These are phyloP conservation scores for Rosa rugosa DNA, from an alignment of 306 rosid species.

Conservation along the genomic window DNA sequence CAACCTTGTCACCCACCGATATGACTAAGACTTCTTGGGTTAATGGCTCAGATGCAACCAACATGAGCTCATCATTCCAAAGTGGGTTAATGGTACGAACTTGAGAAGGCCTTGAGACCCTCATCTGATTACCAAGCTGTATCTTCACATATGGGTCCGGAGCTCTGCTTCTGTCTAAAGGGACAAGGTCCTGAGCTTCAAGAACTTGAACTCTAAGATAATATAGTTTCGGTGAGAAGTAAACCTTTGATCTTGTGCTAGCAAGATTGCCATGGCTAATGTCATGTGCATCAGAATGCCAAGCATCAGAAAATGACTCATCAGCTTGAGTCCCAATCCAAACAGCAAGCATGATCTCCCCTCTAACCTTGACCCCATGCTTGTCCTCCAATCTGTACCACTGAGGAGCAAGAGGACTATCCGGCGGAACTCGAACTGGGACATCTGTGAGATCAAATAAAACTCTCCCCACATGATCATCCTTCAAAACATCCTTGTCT, in stretches of 20 bases:
- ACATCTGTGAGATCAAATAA: conserved; percentile 61
- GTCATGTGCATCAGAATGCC: conserved; percentile 95
- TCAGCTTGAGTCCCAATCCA: conserved; percentile 99
- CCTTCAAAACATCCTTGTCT: conserved; percentile 82
- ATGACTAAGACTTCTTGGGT: conserved; percentile 29
- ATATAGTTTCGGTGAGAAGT: conserved; percentile 83
- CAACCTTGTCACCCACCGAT: conserved; percentile 63
- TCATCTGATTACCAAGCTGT: conserved; percentile 58
- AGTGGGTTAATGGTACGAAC: conserved; percentile 44
- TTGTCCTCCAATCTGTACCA: conserved; percentile 83
- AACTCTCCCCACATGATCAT: conserved; percentile 83
- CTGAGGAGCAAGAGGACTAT: conserved; percentile 96
- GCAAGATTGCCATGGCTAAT: conserved; percentile 65
- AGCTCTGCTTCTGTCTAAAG: conserved; percentile 52
- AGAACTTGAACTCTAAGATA: conserved; percentile 77
- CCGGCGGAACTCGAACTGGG: conserved; percentile 78
- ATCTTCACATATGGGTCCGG: conserved; percentile 54
- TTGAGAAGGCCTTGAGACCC: conserved; percentile 43
- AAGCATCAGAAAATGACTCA: conserved; percentile 89
- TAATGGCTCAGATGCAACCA: conserved; percentile 88
- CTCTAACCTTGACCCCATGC: conserved; percentile 52
- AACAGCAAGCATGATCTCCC: conserved; percentile 94
- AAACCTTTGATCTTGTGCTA: conserved; percentile 76
- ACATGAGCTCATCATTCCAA: conserved; percentile 90
- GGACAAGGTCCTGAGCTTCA: conserved; percentile 84